These are phyloP conservation scores for Pilasporangium apinafurcum DNA, from an alignment of 352 stramenopile genomes.

Conservation along the genomic window DNA sequence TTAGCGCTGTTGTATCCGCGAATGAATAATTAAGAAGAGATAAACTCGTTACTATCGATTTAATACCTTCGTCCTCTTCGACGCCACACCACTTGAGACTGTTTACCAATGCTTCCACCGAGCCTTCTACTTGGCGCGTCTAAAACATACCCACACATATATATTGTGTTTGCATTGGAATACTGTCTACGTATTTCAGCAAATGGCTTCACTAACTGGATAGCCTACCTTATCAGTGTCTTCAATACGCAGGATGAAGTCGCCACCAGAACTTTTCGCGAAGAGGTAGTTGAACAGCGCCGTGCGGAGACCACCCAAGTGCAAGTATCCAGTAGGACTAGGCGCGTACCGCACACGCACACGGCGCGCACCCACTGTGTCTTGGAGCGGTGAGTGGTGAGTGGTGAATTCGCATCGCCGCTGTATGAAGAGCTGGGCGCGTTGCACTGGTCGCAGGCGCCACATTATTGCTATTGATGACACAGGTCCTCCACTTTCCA, in stretches of 20 bases:
- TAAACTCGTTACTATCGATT: background rate
- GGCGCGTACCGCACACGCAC: slow-evolving; percentile 86
- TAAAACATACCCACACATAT: slow-evolving; percentile 4
- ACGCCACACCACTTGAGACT: slow-evolving; percentile 94
- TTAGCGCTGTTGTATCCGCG: background rate
- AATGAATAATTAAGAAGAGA: no score
- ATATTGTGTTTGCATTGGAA: background rate
- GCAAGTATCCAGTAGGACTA: slow-evolving; percentile 87
- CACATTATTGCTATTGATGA: background rate
- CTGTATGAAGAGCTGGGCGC: background rate
- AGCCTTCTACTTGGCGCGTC: slow-evolving; percentile 83
- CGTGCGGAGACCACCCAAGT: slow-evolving; percentile 87
- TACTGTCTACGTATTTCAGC: background rate
- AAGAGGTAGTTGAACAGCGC: slow-evolving; percentile 93
- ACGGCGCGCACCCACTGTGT: background rate
- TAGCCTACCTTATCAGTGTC: slow-evolving; percentile 84
- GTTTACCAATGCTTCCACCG: slow-evolving; percentile 76
- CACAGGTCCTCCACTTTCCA: no score
- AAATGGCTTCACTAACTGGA: background rate
- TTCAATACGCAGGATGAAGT: slow-evolving; percentile 91
- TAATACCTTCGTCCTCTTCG: slow-evolving; percentile 92
- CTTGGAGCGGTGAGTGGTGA: no score
- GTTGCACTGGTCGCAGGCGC: background rate
- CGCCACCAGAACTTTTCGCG: slow-evolving; percentile 70
- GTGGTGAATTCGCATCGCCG: background rate